Conservation (phyloP, 805 yeast species). For the Myxozyma kluyveri region DNA sequence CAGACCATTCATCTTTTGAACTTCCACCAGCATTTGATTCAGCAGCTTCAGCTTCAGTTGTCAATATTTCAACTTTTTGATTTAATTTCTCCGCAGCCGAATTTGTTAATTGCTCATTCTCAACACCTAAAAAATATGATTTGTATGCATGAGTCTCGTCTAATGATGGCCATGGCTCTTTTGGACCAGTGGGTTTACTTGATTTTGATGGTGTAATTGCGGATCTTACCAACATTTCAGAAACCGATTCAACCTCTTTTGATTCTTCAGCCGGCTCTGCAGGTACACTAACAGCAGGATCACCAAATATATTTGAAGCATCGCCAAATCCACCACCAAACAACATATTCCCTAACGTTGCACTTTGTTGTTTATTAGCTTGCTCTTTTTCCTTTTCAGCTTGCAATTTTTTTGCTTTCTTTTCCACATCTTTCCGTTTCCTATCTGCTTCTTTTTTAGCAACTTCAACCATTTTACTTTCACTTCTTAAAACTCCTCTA, state of each 20-base stretch:
- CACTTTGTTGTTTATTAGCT: slow-evolving; percentile 33
- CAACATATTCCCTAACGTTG: slow-evolving; percentile 34
- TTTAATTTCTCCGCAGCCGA: slow-evolving; percentile 2
- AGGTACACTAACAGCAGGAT: background rate
- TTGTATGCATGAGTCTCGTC: slow-evolving; percentile 16
- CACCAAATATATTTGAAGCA: slow-evolving; percentile 25
- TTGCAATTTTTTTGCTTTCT: slow-evolving; percentile 44
- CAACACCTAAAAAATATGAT: slow-evolving; percentile 29
- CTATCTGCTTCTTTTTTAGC: slow-evolving; percentile 28
- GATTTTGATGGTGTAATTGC: background rate
- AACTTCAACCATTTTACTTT: slow-evolving; percentile 40
- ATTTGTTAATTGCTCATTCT: slow-evolving; percentile 26
- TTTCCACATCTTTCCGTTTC: slow-evolving; percentile 38
- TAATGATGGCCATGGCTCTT: slow-evolving; percentile 17
- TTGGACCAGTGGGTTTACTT: background rate
- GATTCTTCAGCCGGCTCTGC: background rate
- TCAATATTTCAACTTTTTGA: slow-evolving; percentile 16
- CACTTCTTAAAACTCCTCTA: slow-evolving; percentile 69
- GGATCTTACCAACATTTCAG: background rate
- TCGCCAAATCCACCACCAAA: slow-evolving; percentile 39
- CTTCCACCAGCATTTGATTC: slow-evolving; percentile 4
- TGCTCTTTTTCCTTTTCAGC: slow-evolving; percentile 46
- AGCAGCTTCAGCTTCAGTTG: slow-evolving; percentile 31
- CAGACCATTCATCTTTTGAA: slow-evolving; percentile 24
- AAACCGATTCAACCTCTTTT: slow-evolving; percentile 2